Percentiles rank a stretch among this genome's conserved stretches.
Evolutionary conservation across 2,329 filamentous ascomycete species (phyloP).

Genomic region (Cladobotryum protrusum): DNA sequence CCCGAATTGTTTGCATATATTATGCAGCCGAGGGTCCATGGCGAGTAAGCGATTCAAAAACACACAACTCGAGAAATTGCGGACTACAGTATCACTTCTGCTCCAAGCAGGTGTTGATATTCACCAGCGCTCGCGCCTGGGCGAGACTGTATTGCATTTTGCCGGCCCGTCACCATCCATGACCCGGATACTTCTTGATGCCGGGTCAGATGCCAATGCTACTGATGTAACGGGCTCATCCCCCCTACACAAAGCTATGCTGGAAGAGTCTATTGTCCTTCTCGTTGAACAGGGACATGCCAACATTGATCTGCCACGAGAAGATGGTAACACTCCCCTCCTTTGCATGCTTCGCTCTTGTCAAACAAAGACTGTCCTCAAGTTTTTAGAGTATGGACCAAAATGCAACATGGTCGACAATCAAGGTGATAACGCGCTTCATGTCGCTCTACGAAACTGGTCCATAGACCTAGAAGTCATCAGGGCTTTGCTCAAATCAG

Average conservation of each 20-base stretch:
- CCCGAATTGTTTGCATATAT: conserved; percentile 12
- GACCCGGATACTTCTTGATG: conserved; percentile 16
- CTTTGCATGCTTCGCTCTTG: not conserved
- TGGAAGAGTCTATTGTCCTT: conserved; percentile 13
- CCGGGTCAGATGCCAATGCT: conserved; percentile 19
- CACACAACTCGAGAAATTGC: not conserved
- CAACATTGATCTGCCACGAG: conserved; percentile 17
- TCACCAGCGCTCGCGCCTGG: conserved; percentile 13
- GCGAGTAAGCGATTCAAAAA: no score
- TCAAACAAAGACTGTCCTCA: not conserved
- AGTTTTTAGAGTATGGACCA: conserved; percentile 14
- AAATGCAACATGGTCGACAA: conserved; percentile 15
- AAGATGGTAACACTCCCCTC: conserved; percentile 19
- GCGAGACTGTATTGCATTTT: conserved; percentile 16
- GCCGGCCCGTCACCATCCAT: conserved; percentile 5
- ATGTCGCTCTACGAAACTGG: conserved; percentile 8
- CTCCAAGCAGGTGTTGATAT: conserved; percentile 19
- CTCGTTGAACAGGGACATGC: conserved; percentile 19
- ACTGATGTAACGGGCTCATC: conserved; percentile 12
- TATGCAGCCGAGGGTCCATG: not conserved
- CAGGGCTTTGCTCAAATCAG: conserved; percentile 12
- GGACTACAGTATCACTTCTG: conserved; percentile 14
- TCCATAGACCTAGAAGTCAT: not conserved
- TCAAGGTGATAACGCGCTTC: conserved; percentile 17
- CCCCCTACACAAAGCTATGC: conserved; percentile 13